These are phyloP conservation scores for Candida adriatica DNA, from an alignment of 805 yeast species.

Conservation along the genomic window DNA sequence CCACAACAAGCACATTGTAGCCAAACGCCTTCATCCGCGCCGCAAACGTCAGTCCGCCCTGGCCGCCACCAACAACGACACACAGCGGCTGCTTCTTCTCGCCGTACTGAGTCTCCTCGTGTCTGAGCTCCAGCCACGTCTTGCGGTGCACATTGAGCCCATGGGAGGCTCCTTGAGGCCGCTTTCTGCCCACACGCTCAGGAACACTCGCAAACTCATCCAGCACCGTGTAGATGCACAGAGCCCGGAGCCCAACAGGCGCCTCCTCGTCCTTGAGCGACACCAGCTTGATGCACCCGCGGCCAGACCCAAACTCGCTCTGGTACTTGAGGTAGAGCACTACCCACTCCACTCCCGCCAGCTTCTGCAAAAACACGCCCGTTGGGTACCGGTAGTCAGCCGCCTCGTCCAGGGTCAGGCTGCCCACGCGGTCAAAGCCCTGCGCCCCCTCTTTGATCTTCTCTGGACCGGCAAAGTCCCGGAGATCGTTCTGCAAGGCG, in stretches of 20 bases:
- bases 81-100: conserved; percentile 34
- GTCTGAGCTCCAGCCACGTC: conserved; percentile 33
- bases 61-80: conserved; percentile 41
- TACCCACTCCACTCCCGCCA: conserved; percentile 32
- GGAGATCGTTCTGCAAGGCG: conserved; percentile 27
- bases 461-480: conserved; percentile 26
- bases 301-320: conserved; percentile 28
- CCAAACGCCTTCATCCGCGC: conserved; percentile 37
- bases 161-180: conserved; percentile 33
- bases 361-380: conserved; percentile 24
- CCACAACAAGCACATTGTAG: conserved; percentile 33
- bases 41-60: conserved; percentile 36
- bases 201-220: conserved; percentile 29
- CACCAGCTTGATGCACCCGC: conserved; percentile 27
- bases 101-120: conserved; percentile 24
- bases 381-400: conserved; percentile 27
- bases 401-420: conserved; percentile 24
- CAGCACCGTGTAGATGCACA: conserved; percentile 28
- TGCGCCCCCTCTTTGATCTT: conserved; percentile 20
- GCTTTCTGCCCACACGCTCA: conserved; percentile 26
- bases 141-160: conserved; percentile 32
- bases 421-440: conserved; percentile 18
- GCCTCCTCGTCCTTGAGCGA: conserved; percentile 24
- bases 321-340: conserved; percentile 26
- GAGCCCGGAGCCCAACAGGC: conserved; percentile 27